Evolutionary conservation across 805 yeast species (phyloP).

Genomic region (Yamadazyma philogaea): DNA sequence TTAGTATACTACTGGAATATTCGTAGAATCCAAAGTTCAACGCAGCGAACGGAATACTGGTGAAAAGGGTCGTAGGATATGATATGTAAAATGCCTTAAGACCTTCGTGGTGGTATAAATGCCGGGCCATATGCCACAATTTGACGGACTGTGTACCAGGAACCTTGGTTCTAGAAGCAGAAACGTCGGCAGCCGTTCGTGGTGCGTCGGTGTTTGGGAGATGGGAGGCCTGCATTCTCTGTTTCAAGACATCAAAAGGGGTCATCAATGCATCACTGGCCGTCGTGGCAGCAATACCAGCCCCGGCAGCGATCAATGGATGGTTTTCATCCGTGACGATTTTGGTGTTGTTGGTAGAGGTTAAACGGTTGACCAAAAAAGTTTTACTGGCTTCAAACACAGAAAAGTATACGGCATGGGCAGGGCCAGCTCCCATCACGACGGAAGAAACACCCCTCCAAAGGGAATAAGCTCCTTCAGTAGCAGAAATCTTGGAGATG

Average conservation of each 20-base stretch:
- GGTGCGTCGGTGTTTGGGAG: conserved; percentile 8
- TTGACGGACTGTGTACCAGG: conserved; percentile 20
- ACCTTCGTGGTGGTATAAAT: conserved; percentile 62
- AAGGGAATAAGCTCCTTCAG: conserved; percentile 83
- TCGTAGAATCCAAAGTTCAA: conserved; percentile 92
- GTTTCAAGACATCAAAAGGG: conserved; percentile 93
- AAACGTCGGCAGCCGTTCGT: not conserved
- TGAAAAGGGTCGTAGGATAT: conserved; percentile 88
- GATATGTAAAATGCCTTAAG: conserved; percentile 82
- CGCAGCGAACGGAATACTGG: conserved; percentile 94
- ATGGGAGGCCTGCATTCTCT: conserved; percentile 73
- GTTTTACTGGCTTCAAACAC: conserved; percentile 83
- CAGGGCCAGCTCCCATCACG: conserved; percentile 97
- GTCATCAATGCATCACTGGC: conserved; percentile 95
- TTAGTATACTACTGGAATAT: conserved; percentile 69
- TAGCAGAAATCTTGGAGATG: conserved; percentile 70
- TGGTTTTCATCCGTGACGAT: conserved; percentile 64
- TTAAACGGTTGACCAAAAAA: conserved; percentile 43
- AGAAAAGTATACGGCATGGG: conserved; percentile 95
- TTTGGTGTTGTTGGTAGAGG: conserved; percentile 30
- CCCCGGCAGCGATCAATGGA: conserved; percentile 77
- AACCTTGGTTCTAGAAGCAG: not conserved
- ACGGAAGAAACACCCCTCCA: conserved; percentile 96
- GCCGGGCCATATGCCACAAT: conserved; percentile 37
- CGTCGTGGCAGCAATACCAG: conserved; percentile 91